phyloP scores from a whole-genome alignment of 116 monocot species.

The Phalaenopsis hybrid region DNA sequence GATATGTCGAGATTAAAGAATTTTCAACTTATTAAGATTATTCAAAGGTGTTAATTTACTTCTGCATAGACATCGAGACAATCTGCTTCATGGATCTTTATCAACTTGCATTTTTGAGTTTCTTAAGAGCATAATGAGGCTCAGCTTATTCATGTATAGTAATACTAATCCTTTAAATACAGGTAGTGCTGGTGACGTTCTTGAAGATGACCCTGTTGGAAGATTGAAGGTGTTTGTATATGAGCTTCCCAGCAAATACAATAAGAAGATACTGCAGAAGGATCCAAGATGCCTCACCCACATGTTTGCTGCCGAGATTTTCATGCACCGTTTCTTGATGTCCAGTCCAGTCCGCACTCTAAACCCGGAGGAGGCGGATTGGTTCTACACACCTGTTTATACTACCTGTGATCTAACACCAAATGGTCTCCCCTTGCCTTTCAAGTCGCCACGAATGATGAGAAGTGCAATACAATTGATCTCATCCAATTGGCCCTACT shows the following conservation, averaged over 20 bases:
- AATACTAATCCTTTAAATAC: background rate
- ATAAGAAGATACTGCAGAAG: slow-evolving; percentile 85
- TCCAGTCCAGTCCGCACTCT: slow-evolving; percentile 93
- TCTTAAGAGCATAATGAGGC: background rate
- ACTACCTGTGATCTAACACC: slow-evolving; percentile 90
- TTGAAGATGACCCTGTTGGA: slow-evolving; percentile 92
- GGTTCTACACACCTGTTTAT: slow-evolving; percentile 97
- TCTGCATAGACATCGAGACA: background rate
- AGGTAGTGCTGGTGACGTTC: slow-evolving; percentile 96
- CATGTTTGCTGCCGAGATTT: slow-evolving; percentile 98
- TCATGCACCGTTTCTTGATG: slow-evolving; percentile 93
- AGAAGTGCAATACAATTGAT: slow-evolving; percentile 85
- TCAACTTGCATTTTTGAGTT: background rate
- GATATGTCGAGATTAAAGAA: background rate
- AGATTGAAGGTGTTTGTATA: slow-evolving; percentile 93
- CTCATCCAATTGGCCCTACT: slow-evolving; percentile 84
- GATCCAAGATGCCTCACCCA: slow-evolving; percentile 87
- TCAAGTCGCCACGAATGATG: slow-evolving; percentile 94
- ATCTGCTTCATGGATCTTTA: background rate
- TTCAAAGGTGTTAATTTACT: background rate
- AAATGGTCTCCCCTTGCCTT: slow-evolving; percentile 86
- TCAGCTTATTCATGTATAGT: background rate
- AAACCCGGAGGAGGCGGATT: slow-evolving; percentile 94
- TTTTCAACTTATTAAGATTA: no score
- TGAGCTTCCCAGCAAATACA: slow-evolving; percentile 92